Conservation (phyloP, 2,329 filamentous ascomycete species). For the Hypoxylon sp. region DNA sequence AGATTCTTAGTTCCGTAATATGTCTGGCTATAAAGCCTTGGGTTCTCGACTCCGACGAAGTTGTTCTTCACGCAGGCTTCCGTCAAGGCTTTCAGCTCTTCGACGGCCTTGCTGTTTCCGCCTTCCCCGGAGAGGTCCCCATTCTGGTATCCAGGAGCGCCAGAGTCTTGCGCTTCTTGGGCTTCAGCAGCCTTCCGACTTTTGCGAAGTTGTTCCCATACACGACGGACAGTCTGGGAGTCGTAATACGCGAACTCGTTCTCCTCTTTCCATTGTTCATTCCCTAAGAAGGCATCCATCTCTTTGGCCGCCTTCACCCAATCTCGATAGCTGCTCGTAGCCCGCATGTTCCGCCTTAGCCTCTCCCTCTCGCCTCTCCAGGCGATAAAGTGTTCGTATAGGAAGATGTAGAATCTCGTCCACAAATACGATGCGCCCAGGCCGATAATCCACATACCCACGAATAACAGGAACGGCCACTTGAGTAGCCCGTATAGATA, state of each 20-base stretch:
- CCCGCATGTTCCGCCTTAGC: conserved; percentile 78
- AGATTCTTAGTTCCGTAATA: conserved; percentile 98
- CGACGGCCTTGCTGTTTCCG: conserved; percentile 67
- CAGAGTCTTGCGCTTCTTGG: conserved; percentile 54
- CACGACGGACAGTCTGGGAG: conserved; percentile 81
- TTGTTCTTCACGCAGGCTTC: conserved; percentile 98
- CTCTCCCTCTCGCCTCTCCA: conserved; percentile 85
- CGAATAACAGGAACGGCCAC: conserved; percentile 87
- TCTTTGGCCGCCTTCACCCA: conserved; percentile 86
- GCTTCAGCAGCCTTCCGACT: conserved; percentile 71
- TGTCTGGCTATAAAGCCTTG: conserved; percentile 94
- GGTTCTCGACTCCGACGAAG: conserved; percentile 94
- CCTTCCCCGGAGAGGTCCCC: conserved; percentile 54
- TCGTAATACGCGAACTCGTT: conserved; percentile 90
- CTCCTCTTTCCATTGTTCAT: conserved; percentile 82
- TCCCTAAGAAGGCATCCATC: conserved; percentile 84
- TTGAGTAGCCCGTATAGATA: conserved; percentile 90
- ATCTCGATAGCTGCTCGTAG: conserved; percentile 80
- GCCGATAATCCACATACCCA: conserved; percentile 83
- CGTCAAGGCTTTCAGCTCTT: conserved; percentile 81
- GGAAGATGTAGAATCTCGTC: conserved; percentile 88
- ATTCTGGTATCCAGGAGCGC: conserved; percentile 54
- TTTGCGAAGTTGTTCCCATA: conserved; percentile 80
- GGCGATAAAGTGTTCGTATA: conserved; percentile 91
- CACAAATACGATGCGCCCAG: conserved; percentile 81